These are phyloP conservation scores for Melampsora americana DNA, from an alignment of 1,284 basidiomycete genomes.

Conservation along the genomic window DNA sequence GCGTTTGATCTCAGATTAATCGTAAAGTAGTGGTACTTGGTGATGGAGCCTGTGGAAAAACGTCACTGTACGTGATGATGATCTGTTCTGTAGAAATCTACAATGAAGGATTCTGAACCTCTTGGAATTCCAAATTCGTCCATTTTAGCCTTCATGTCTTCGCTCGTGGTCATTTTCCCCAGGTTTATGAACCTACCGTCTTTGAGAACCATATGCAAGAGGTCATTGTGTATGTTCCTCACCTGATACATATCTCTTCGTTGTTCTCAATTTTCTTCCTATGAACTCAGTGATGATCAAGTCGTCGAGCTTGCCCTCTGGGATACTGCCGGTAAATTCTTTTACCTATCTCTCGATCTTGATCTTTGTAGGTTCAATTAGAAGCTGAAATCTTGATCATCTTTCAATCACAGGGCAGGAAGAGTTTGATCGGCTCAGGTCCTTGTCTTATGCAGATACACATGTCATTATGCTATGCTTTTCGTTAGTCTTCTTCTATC, in stretches of 20 bases:
- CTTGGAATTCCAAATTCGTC: conserved; percentile 46
- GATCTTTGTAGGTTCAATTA: conserved; percentile 40
- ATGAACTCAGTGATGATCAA: conserved; percentile 66
- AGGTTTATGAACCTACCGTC: conserved; percentile 53
- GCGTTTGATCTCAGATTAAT: conserved; percentile 56
- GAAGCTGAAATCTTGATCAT: conserved; percentile 8
- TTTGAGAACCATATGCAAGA: conserved; percentile 52
- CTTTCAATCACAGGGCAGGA: conserved; percentile 69
- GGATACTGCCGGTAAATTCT: conserved; percentile 83
- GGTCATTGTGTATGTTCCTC: conserved; percentile 30
- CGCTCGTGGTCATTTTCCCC: conserved; percentile 13
- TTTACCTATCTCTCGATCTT: conserved; percentile 15
- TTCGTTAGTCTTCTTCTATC: conserved; percentile 60
- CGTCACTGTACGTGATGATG: conserved; percentile 46
- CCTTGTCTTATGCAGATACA: conserved; percentile 88
- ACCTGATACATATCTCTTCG: background rate
- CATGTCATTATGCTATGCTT: conserved; percentile 91
- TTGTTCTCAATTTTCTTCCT: conserved; percentile 79
- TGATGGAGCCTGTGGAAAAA: conserved; percentile 82
- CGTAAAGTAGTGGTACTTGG: conserved; percentile 79
- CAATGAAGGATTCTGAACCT: conserved; percentile 54
- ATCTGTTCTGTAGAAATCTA: conserved; percentile 14
- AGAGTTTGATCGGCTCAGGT: conserved; percentile 87
- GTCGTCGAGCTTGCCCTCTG: conserved; percentile 84
- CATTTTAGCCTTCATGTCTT: background rate